phyloP scores from a whole-genome alignment of 345 rosid species.

The Schrenkiella parvula region DNA sequence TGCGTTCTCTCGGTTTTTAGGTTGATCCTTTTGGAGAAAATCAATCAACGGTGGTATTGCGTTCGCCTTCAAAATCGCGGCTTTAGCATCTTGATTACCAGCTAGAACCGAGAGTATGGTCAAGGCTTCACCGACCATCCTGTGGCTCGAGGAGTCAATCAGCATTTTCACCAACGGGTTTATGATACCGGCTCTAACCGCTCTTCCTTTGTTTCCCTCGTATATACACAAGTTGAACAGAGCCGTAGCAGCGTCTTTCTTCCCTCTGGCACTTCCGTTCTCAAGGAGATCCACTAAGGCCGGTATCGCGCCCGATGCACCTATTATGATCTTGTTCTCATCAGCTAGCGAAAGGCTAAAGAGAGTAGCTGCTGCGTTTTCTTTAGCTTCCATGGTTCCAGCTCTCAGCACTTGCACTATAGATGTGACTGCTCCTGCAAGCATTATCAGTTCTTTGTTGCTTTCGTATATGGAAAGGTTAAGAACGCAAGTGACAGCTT shows the following conservation, averaged over 20 bases:
- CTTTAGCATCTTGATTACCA: slow-evolving; percentile 69
- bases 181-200: slow-evolving; percentile 75
- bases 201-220: slow-evolving; percentile 85
- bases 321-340: slow-evolving; percentile 88
- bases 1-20: slow-evolving; percentile 79
- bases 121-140: slow-evolving; percentile 73
- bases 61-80: slow-evolving; percentile 57
- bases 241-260: slow-evolving; percentile 95
- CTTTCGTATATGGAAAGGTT: slow-evolving; percentile 83
- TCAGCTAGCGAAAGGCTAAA: slow-evolving; percentile 86
- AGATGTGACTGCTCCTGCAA: slow-evolving; percentile 79
- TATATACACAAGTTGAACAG: slow-evolving; percentile 84
- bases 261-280: slow-evolving; percentile 71
- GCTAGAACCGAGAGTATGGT: slow-evolving; percentile 79
- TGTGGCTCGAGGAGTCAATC: slow-evolving; percentile 46
- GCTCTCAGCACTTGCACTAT: slow-evolving; percentile 79
- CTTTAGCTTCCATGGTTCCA: slow-evolving; percentile 85
- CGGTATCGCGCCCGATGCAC: slow-evolving; percentile 83
- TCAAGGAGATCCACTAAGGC: slow-evolving; percentile 71
- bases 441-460: slow-evolving; percentile 81
- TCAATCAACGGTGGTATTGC: slow-evolving; percentile 63
- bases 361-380: slow-evolving; percentile 93
- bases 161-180: slow-evolving; percentile 63
- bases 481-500: slow-evolving; percentile 82
- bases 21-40: slow-evolving; percentile 54